Evolutionary conservation across 169 alveolate genomes (phyloP), one percentile per base, ranked within the genome.

Genomic region (Eimeria nieschulzi): DNA sequence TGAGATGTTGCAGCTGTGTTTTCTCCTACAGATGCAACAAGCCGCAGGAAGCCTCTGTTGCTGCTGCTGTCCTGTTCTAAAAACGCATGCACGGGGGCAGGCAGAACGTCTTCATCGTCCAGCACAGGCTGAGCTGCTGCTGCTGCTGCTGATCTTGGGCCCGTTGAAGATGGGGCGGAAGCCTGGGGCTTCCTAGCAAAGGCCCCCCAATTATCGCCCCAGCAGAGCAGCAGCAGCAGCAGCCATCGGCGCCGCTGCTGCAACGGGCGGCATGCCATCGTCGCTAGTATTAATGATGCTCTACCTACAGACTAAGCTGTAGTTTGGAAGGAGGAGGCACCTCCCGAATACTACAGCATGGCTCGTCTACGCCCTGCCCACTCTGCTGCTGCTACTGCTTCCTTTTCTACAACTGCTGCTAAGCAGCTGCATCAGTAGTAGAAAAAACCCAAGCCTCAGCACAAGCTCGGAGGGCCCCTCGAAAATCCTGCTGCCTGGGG

Each of bases 141-240:
- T 39, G 83, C 83, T 39, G 64, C 39, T 51, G 83, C 23, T 73
- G 83, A 5, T 73, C 26, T 51, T 46, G 63, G 54, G 25, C 63
- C 83, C 51, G 83, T 63, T 12, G 83, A 25, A 7, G 39, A 39
- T 15, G 64, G 51, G 33, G 25, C 59, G 46, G 6, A 19, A 46
- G n/a, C 9, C 46, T 17, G 26, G 64, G 13, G 23, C 39, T 63
- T 23, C 56, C 66, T 66, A 17, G 75, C 75, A n/a, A 66, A 21
- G 64, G 83, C 39, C 23, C 83, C 61, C 23, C 83, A 7, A 46
- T 21, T 13, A 25, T 39, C 51, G 5, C 33, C 9, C 59, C 83
- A 73, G 83, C 64, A 73, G 83, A 73, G 83, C 66, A 51, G 83
- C 83, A 46, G 63, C 59, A 73, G 64, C 17, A 25, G 83, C 59